A percentile compares a stretch with the other conserved stretches of the same genome.
phyloP scores from a whole-genome alignment of 2,329 filamentous ascomycete genomes.

The Torrubiellomyces zombiae region DNA sequence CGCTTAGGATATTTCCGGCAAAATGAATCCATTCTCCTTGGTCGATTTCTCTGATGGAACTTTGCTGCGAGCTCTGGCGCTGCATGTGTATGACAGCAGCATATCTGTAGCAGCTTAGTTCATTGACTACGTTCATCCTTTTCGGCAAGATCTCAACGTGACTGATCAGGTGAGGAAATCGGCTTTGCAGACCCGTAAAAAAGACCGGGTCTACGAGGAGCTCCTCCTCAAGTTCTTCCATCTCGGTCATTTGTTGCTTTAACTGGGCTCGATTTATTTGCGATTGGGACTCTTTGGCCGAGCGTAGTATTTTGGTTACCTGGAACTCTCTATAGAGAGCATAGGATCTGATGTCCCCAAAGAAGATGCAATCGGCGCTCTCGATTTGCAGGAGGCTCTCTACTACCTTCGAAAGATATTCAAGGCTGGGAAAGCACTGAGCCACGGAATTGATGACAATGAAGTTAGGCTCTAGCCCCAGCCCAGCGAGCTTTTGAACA shows the following conservation, averaged over 20 bases:
- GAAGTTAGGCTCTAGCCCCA: conserved; percentile 4
- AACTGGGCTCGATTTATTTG: no score
- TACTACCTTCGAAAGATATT: conserved; percentile 9
- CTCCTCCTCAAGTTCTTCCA: conserved; percentile 8
- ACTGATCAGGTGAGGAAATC: conserved; percentile 5
- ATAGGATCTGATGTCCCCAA: conserved; percentile 9
- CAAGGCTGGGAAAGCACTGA: conserved; percentile 12
- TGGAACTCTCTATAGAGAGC: conserved; percentile 6
- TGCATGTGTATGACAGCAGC: conserved; percentile 8
- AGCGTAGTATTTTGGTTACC: conserved; percentile 3
- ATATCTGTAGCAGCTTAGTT: conserved; percentile 11
- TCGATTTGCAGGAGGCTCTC: conserved; percentile 2
- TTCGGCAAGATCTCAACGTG: conserved; percentile 12
- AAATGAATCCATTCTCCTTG: conserved; percentile 3
- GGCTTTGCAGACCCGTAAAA: conserved; percentile 6
- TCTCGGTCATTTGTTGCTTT: conserved; percentile 2
- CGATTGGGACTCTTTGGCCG: conserved; percentile 1
- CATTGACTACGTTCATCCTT: conserved; percentile 10
- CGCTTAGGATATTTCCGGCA: neutral
- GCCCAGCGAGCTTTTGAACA: conserved; percentile 2
- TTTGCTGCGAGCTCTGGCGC: conserved; percentile 1
- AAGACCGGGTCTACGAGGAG: conserved; percentile 11
- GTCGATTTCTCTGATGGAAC: neutral
- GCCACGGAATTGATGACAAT: conserved; percentile 13
- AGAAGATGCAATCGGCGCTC: conserved; percentile 4